Evolutionary conservation across 257 asterid species (phyloP).

Genomic region (Lantana camara): DNA sequence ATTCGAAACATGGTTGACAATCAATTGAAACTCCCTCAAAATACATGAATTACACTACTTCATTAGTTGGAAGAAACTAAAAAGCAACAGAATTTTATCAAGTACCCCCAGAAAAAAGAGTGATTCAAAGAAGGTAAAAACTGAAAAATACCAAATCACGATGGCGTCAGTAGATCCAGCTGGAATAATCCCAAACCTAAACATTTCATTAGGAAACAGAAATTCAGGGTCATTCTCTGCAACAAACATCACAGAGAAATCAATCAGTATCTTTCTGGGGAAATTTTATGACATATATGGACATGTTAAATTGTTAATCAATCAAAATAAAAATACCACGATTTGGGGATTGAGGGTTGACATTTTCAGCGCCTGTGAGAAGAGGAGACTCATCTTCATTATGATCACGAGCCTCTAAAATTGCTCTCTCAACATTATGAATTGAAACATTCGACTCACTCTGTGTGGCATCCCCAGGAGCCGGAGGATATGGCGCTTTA

Average conservation of each 20-base stretch:
- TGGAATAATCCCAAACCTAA: conserved; percentile 95
- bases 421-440: conserved; percentile 42
- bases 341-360: conserved; percentile 40
- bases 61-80: not conserved
- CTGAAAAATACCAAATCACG: conserved; percentile 73
- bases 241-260: conserved; percentile 29
- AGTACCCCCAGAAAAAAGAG: not conserved
- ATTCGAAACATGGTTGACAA: no score
- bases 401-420: conserved; percentile 46
- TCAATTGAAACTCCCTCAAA: no score
- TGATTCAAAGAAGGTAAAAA: conserved; percentile 20
- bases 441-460: conserved; percentile 38
- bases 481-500: conserved; percentile 79
- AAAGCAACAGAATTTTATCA: not conserved
- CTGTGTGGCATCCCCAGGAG: conserved; percentile 49
- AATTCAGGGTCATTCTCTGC: conserved; percentile 64
- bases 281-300: conserved; percentile 17
- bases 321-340: conserved; percentile 47
- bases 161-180: conserved; percentile 99
- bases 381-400: conserved; percentile 69
- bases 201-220: conserved; percentile 66
- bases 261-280: conserved; percentile 17
- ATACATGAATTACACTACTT: no score
- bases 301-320: conserved; percentile 5
- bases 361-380: conserved; percentile 49